Evolutionary conservation across 1,284 basidiomycete species (phyloP), one percentile per base, ranked within the genome.

Genomic region (Bjerkandera adusta): DNA sequence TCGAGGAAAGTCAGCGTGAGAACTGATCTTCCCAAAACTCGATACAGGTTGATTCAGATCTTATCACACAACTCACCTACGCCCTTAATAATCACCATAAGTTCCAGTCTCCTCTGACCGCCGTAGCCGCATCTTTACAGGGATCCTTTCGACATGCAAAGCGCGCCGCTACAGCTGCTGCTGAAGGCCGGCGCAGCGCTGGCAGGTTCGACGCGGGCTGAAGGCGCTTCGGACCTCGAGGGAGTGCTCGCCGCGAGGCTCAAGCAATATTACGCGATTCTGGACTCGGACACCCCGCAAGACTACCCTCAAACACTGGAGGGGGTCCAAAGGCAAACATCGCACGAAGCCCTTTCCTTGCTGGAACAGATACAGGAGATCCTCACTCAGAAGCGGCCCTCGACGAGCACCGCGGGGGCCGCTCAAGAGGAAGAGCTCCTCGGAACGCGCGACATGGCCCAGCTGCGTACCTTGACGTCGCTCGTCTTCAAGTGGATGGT

Each of bases 401-500:
- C 8, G n/a, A 24, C 35, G 1, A 30, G 13, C 47, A 42, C 15
- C 40, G 45, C 39, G 26, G 43, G 15, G 36, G 30, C 46, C 1
- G 48, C 53, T 21, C 13, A 29, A 10, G n/a, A 29, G 3, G 59
- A 61, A 2, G 73, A 73, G 18, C 57, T 67, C 13, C 68, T 90
- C 43, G 86, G 85, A 0, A 76, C 81, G 1, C 76, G 83, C 46
- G 87, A 91, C 61, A 62, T 89, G 33, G 63, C 70, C 4, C 65
- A 79, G 49, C 61, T 89, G 1, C 75, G 81, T 26, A 83, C 80
- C 0, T 68, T 89, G 20, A 59, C 85, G 7, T 78, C 83, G 11
- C 72, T 90, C 45, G 63, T 75, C 16, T 85, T 89, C 59, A 82
- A 79, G 53, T 89, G 87, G 87, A 81, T 78, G 4, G 60, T 78